Conservation (phyloP, 129 eudicot species). For the Chrysanthemum lavandulifolium region DNA sequence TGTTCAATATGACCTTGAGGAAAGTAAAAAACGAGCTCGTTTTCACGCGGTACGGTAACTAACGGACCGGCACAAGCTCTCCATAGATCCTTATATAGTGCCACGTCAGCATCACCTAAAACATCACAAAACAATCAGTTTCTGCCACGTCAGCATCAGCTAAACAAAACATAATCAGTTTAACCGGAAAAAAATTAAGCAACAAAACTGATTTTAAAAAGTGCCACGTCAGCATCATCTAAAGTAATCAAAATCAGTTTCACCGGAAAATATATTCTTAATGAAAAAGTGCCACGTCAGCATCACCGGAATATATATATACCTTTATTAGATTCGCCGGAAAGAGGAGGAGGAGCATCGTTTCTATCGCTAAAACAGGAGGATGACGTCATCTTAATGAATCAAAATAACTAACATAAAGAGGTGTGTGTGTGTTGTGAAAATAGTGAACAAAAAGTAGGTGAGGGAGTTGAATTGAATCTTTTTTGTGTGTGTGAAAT, state of each 20-base stretch:
- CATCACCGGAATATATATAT: not conserved
- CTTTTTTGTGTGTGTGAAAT: not conserved
- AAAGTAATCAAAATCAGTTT: too few relatives aligned
- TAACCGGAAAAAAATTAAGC: too few relatives aligned
- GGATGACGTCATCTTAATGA: slow-evolving; percentile 51
- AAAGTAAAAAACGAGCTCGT: slow-evolving; percentile 83
- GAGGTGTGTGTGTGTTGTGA: too few relatives aligned
- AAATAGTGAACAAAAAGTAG: too few relatives aligned
- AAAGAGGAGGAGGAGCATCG: slow-evolving; percentile 34
- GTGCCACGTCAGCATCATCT: too few relatives aligned
- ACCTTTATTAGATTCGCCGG: slow-evolving; percentile 56
- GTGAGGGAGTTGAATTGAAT: not conserved
- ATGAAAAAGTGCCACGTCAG: too few relatives aligned
- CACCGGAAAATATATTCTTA: slow-evolving; percentile 34
- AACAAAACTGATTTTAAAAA: not conserved
- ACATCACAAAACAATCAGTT: not conserved
- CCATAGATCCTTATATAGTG: slow-evolving; percentile 93
- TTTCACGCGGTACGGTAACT: slow-evolving; percentile 80
- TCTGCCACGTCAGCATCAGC: not conserved
- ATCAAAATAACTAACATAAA: slow-evolving; percentile 13
- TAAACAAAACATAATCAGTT: too few relatives aligned
- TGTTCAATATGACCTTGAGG: slow-evolving; percentile 99
- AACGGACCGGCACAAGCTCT: slow-evolving; percentile 98
- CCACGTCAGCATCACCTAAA: slow-evolving; percentile 77
- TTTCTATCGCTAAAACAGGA: slow-evolving; percentile 43